Evolutionary conservation across 352 stramenopile genomes (phyloP).

Genomic region (Phytophthora pistaciae): DNA sequence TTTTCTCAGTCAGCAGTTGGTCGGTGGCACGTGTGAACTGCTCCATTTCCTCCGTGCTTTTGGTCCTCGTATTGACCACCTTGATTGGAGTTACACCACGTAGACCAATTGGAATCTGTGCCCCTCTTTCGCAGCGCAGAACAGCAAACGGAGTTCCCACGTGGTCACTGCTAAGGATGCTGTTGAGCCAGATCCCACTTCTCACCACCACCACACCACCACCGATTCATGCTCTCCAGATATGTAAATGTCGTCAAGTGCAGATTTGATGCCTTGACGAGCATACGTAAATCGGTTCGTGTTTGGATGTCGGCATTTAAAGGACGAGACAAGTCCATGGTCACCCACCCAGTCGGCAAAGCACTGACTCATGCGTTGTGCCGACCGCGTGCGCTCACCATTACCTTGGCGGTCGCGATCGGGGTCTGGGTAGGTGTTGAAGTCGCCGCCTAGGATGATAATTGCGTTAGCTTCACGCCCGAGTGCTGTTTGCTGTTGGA

Average conservation of each 20-base stretch:
- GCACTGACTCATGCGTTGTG: neutral
- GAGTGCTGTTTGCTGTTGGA: neutral
- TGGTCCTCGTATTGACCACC: neutral
- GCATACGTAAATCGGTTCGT: neutral
- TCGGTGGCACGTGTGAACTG: neutral
- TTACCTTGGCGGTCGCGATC: neutral
- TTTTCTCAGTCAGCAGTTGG: neutral
- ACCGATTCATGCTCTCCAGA: neutral
- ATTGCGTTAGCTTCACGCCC: neutral
- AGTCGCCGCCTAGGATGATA: neutral
- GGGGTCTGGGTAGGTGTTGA: neutral
- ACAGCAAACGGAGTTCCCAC: neutral
- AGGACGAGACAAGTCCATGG: neutral
- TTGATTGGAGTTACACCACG: neutral
- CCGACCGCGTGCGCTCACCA: neutral
- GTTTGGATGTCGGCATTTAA: neutral
- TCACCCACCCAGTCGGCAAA: neutral
- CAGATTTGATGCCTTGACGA: neutral
- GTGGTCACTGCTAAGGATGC: neutral
- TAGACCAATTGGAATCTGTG: neutral
- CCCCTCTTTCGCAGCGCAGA: neutral
- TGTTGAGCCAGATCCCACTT: neutral
- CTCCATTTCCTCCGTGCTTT: neutral
- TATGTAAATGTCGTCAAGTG: neutral
- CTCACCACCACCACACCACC: neutral